These are phyloP conservation scores for Sutorius australiensis DNA, from an alignment of 768 basidiomycete species.

Conservation along the genomic window DNA sequence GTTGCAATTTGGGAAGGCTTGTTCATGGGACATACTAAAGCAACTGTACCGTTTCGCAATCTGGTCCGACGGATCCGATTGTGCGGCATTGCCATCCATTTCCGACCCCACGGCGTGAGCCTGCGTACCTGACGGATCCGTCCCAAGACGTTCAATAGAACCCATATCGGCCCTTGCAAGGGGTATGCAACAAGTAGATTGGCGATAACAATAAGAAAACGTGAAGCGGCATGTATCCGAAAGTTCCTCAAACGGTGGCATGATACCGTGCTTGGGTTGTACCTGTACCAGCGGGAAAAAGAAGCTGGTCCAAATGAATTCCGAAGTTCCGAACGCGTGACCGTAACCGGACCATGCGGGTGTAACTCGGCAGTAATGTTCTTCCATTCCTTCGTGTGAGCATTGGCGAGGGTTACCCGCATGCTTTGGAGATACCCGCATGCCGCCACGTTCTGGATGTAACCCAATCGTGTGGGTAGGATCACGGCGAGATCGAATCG, in stretches of 20 bases:
- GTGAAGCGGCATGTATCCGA: not conserved
- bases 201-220: not conserved
- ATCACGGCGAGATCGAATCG: no score
- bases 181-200: not conserved
- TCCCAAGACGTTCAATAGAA: not conserved
- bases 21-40: not conserved
- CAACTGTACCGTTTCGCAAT: not conserved
- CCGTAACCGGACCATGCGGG: not conserved
- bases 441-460: not conserved
- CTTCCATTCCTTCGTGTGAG: not conserved
- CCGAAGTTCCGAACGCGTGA: not conserved
- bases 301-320: not conserved
- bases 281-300: not conserved
- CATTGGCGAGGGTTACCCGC: not conserved
- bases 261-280: not conserved
- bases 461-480: no score
- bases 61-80: not conserved
- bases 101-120: not conserved
- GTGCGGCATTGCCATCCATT: not conserved
- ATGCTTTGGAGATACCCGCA: not conserved
- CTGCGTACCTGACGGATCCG: not conserved
- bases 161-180: not conserved
- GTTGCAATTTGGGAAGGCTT: not conserved
- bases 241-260: no score
- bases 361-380: not conserved